Percentiles rank a stretch among this genome's conserved stretches.
Conservation (phyloP, 2,329 filamentous ascomycete species). For the Aspergillus pseudonomiae region DNA sequence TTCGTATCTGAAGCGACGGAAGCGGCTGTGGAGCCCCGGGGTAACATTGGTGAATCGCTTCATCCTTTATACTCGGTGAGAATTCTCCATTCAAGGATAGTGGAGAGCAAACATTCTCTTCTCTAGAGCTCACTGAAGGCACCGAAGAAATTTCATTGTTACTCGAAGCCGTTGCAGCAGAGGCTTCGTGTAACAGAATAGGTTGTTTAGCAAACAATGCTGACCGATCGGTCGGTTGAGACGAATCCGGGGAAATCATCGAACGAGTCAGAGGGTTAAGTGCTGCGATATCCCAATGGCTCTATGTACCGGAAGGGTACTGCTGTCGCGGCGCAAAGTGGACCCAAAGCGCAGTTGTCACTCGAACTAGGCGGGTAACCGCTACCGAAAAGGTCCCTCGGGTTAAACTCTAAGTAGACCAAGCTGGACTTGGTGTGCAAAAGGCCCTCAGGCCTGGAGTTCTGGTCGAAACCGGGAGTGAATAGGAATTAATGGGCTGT, state of each 20-base stretch:
- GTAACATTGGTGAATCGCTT: constrained; percentile 13
- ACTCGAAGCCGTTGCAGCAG: constrained; percentile 18
- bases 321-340: constrained; percentile 1
- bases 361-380: constrained; percentile 2
- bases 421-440: constrained; percentile 12
- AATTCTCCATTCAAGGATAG: constrained; percentile 9
- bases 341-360: constrained; percentile 6
- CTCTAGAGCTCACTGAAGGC: constrained; percentile 18
- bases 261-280: constrained; percentile 19
- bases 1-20: constrained; percentile 40
- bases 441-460: constrained; percentile 9
- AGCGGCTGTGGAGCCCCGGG: constrained; percentile 13
- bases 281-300: constrained; percentile 7
- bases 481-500: neutral
- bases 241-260: constrained; percentile 27
- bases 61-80: constrained; percentile 14
- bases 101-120: constrained; percentile 12
- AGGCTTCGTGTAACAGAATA: constrained; percentile 23
- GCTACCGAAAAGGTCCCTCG: constrained; percentile 12
- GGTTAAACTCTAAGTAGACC: constrained; percentile 17
- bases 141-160: constrained; percentile 22
- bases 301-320: constrained; percentile 17
- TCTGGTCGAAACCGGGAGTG: neutral
- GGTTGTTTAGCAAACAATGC: constrained; percentile 19
- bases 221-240: constrained; percentile 31